Conservation (phyloP, 2,329 filamentous ascomycete species). For the Lachnellula hyalina region DNA sequence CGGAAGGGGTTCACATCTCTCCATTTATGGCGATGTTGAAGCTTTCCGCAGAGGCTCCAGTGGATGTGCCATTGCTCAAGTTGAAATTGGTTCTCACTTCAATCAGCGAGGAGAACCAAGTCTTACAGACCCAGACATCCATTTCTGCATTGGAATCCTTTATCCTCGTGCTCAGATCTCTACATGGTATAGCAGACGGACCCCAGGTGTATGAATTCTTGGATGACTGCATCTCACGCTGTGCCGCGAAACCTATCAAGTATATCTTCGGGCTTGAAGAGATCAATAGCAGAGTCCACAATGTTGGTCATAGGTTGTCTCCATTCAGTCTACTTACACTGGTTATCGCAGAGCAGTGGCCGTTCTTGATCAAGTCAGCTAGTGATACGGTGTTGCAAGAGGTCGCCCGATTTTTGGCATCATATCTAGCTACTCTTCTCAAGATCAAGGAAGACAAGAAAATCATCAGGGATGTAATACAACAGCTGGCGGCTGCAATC, state of each 20-base stretch:
- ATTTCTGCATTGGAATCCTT: constrained; percentile 43
- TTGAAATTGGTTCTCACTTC: constrained; percentile 52
- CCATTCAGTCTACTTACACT: constrained; percentile 61
- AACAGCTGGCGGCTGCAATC: constrained; percentile 36
- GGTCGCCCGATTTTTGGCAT: constrained; percentile 53
- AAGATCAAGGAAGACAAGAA: constrained; percentile 45
- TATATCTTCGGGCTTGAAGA: constrained; percentile 69
- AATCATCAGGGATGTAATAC: constrained; percentile 41
- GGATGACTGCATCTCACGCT: constrained; percentile 76
- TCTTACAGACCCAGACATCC: constrained; percentile 49
- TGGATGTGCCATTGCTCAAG: constrained; percentile 44
- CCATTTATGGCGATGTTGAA: constrained; percentile 68
- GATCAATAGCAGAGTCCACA: constrained; percentile 35
- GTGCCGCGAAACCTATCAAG: constrained; percentile 72
- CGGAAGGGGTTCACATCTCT: constrained; percentile 56
- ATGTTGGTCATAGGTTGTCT: constrained; percentile 27
- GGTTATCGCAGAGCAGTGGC: constrained; percentile 71
- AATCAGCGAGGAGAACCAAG: constrained; percentile 59
- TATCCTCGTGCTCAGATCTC: constrained; percentile 33
- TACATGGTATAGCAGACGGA: constrained; percentile 31
- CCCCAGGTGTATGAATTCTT: constrained; percentile 61
- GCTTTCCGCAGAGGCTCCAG: constrained; percentile 46
- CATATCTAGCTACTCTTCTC: constrained; percentile 50
- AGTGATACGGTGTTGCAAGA: constrained; percentile 39
- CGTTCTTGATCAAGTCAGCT: constrained; percentile 55